These are phyloP conservation scores for Madurella mycetomatis DNA, from an alignment of 2,329 filamentous ascomycete species.

Conservation along the genomic window DNA sequence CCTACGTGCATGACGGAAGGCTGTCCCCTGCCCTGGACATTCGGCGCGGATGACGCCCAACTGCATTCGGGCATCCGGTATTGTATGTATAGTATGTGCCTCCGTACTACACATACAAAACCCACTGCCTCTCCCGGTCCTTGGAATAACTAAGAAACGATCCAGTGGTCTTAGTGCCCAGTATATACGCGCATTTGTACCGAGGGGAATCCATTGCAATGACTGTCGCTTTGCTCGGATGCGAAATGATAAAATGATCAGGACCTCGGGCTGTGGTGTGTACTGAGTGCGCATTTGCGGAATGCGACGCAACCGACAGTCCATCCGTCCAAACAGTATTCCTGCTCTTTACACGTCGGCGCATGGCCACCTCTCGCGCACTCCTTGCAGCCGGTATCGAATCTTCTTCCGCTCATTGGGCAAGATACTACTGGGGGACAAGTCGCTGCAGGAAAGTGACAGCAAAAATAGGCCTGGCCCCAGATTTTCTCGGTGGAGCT, in stretches of 20 bases:
- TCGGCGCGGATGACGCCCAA: neutral
- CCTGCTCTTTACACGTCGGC: constrained; percentile 27
- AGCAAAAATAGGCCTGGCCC: neutral
- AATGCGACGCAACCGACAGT: constrained; percentile 9
- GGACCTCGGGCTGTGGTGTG: neutral
- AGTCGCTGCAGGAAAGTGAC: neutral
- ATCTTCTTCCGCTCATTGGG: constrained; percentile 31
- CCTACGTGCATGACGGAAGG: neutral
- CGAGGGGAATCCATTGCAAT: neutral
- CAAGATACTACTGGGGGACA: constrained; percentile 26
- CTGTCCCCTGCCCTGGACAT: neutral
- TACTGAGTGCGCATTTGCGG: constrained; percentile 17
- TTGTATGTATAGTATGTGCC: too few species aligned
- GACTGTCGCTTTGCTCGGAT: neutral
- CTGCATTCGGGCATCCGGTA: neutral
- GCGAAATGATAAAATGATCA: neutral
- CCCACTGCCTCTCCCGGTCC: neutral
- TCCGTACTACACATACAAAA: too few species aligned
- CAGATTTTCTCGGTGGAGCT: constrained; percentile 7
- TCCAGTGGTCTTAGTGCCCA: too few species aligned
- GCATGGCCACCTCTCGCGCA: constrained; percentile 4
- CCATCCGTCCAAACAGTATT: constrained; percentile 9
- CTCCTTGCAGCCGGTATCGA: constrained; percentile 2
- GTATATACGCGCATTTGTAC: too few species aligned
- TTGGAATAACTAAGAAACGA: too few species aligned